phyloP scores from a whole-genome alignment of 2,329 filamentous ascomycete species.

The Xylogone sp. region DNA sequence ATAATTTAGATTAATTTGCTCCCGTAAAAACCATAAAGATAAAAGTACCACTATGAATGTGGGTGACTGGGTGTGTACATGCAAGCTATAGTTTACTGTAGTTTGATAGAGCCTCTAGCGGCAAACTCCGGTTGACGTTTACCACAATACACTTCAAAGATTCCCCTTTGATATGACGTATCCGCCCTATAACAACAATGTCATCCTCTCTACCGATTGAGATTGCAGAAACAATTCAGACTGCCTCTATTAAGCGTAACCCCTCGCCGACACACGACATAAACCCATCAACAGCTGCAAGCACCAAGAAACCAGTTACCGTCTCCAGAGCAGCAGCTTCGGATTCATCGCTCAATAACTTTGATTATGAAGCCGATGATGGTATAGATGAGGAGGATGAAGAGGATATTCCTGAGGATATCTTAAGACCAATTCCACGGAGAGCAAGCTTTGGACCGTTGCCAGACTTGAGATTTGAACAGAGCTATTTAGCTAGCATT shows the following conservation, averaged over 20 bases:
- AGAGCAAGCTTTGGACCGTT: constrained; percentile 57
- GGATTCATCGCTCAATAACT: constrained; percentile 25
- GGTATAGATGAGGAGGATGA: constrained; percentile 45
- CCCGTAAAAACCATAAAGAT: too few relatives aligned
- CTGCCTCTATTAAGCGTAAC: constrained; percentile 68
- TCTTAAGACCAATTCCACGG: constrained; percentile 52
- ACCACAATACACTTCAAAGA: too few relatives aligned
- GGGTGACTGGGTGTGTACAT: too few relatives aligned
- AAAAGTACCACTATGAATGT: too few relatives aligned
- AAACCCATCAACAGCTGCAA: constrained; percentile 75
- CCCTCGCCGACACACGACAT: constrained; percentile 73
- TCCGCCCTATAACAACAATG: constrained; percentile 10
- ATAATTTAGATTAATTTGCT: too few relatives aligned
- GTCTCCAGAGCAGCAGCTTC: constrained; percentile 22
- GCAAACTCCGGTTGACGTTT: background rate
- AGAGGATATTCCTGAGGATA: constrained; percentile 66
- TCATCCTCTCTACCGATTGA: constrained; percentile 49
- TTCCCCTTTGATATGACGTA: too few relatives aligned
- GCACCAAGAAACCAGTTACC: constrained; percentile 58
- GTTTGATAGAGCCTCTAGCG: background rate
- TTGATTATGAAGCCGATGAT: constrained; percentile 34
- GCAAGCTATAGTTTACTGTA: too few relatives aligned
- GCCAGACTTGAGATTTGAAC: constrained; percentile 92
- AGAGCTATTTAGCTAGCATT: constrained; percentile 94
- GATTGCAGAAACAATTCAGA: constrained; percentile 76